Base-by-base conservation (phyloP, 495 filamentous ascomycete genomes). In the Talaromyces borbonicus region DNA sequence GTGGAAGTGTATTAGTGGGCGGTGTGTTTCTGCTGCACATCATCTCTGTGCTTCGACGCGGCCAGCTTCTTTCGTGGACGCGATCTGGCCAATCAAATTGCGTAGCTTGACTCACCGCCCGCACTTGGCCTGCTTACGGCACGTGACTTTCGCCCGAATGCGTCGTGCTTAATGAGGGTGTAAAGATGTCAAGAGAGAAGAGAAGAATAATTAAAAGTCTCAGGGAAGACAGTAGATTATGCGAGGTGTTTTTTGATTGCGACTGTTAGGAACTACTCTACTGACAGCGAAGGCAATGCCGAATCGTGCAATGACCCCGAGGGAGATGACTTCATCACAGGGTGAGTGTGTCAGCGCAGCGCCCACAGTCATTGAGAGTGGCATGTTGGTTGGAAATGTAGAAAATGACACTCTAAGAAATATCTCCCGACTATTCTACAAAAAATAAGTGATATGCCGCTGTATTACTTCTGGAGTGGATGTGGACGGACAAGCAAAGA, bases 141-240 rank as follows among this genome's bases (percentile, higher is more conserved):
- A 46, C 43, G 43, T 46, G 43, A 46, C 30, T 23, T 46, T 19
- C 23, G 20, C 30, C 43, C 43, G 43, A 31, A 36, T 46, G 43
- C 43, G 43, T 24, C 35, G 8, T 8, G 35, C 2, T 1, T 38
- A 8, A 8, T n/a, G 16, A 9, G 19, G 8, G 8, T 18, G 35
- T 16, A n/a, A n/a, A n/a, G n/a, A n/a, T n/a, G n/a, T n/a, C n/a
- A n/a, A n/a, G n/a, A n/a, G n/a, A n/a, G n/a, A n/a, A n/a, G n/a
- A n/a, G n/a, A n/a, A n/a, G n/a, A n/a, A n/a, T n/a, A n/a, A n/a
- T n/a, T n/a, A n/a, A n/a, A n/a, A n/a, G n/a, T n/a, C n/a, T n/a
- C n/a, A n/a, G n/a, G n/a, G n/a, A n/a, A n/a, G n/a, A n/a, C n/a
- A n/a, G n/a, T n/a, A n/a, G n/a, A n/a, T n/a, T n/a, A n/a, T n/a